Evolutionary conservation across 2,329 filamentous ascomycete species (phyloP), one percentile per base, ranked within the genome.

Genomic region (Monilinia fructicola): DNA sequence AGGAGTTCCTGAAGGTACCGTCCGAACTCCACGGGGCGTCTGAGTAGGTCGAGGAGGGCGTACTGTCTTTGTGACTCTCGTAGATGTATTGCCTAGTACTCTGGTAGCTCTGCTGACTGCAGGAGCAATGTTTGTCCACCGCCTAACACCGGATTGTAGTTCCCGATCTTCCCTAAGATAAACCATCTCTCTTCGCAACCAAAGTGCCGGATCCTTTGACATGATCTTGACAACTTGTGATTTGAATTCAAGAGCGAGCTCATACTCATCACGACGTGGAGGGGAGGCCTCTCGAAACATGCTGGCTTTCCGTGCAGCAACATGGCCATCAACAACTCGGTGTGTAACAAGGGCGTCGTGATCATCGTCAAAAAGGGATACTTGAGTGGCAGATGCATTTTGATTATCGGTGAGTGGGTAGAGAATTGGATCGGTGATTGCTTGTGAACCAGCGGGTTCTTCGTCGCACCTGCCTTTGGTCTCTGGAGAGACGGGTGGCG

Each of bases 401-500:
- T 65, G 65, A 12, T 74, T 67, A 16, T 85, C 83, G 54, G 65
- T 62, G 48, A 80, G 79, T 12, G 85, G 85, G 70, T 85, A 88
- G 42, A 88, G 77, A 44, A 88, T 85, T 2, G 85, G 85, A 68
- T 88, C 86, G 69, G 81, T 70, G 35, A 70, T 66, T 56, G 59
- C 79, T 65, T 81, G 75, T 3, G 77, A 74, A 52, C 35, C 46
- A 54, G 79, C 76, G 16, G 68, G 61, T 11, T 73, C 69, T 31
- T 73, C 70, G n/a, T 70, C 66, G 6, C 55, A 64, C 54, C 68
- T 54, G 28, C 42, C 69, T 66, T 71, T 73, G 67, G 78, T 80
- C 66, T 80, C 80, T 12, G 83, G 83, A 42, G 86, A 88, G 64
- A 87, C 81, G 4, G 86, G 86, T 35, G 86, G 86, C 44, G 86